Conservation (phyloP, 2,329 filamentous ascomycete genomes). For the Phoma sp. region DNA sequence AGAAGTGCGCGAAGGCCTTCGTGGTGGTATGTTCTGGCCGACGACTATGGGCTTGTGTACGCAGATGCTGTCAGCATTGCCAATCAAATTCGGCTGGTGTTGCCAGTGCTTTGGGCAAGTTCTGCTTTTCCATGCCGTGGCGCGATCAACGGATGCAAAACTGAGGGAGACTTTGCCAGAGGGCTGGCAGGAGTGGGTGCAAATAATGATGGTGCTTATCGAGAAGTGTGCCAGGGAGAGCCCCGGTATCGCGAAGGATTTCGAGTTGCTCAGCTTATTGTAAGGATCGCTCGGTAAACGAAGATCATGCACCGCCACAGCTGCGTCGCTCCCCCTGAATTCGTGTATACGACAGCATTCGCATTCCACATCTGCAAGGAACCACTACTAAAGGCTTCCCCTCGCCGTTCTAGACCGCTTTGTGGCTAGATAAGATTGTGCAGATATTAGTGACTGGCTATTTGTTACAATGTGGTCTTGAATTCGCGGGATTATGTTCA, state of each 20-base stretch:
- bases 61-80: slow-evolving; percentile 45
- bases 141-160: slow-evolving; percentile 35
- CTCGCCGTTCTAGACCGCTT: background rate
- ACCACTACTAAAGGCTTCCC: background rate
- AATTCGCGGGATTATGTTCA: background rate
- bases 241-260: slow-evolving; percentile 45
- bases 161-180: slow-evolving; percentile 40
- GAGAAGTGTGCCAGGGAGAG: slow-evolving; percentile 41
- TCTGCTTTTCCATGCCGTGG: slow-evolving; percentile 42
- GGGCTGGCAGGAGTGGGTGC: slow-evolving; percentile 46
- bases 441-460: slow-evolving; percentile 10
- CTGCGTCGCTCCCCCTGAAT: background rate
- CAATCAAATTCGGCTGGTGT: slow-evolving; percentile 48
- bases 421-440: slow-evolving; percentile 3
- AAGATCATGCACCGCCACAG: slow-evolving; percentile 10
- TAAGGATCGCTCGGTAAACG: slow-evolving; percentile 16
- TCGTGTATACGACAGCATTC: background rate
- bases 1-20: slow-evolving; percentile 37
- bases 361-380: background rate
- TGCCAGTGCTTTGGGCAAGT: slow-evolving; percentile 48
- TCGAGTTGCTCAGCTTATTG: slow-evolving; percentile 41
- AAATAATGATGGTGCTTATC: slow-evolving; percentile 45
- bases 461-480: background rate
- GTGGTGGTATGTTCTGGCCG: slow-evolving; percentile 47
- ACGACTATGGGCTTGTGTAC: slow-evolving; percentile 44